A percentile compares a stretch with the other conserved stretches of the same genome.
Evolutionary conservation across 225 moss, liverwort and hornwort genomes (phyloP).

Genomic region (Physcomitrellopsis africana): DNA sequence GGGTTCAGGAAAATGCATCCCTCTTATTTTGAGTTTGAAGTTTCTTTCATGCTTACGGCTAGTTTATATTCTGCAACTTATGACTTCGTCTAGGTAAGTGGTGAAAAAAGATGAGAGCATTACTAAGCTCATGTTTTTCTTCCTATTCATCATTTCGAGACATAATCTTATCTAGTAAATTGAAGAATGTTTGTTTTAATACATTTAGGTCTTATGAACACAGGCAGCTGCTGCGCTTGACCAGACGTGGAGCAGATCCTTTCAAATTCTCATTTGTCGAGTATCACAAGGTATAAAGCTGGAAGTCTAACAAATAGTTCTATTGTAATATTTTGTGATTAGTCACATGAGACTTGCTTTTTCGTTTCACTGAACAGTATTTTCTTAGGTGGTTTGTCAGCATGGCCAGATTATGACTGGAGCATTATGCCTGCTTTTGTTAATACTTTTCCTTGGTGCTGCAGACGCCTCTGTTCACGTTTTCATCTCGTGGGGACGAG

Average conservation of each 20-base stretch:
- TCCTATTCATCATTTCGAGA: background rate
- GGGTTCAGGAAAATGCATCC: too few species aligned
- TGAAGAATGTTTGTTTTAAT: slow-evolving; percentile 3
- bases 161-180: too few species aligned
- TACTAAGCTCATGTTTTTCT: background rate
- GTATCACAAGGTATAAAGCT: slow-evolving; percentile 67
- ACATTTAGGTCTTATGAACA: slow-evolving; percentile 17
- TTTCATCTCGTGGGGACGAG: slow-evolving; percentile 68
- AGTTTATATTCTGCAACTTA: too few species aligned
- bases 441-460: slow-evolving; percentile 27
- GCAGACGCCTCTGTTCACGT: slow-evolving; percentile 92
- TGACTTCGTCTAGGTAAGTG: too few species aligned
- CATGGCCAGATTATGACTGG: slow-evolving; percentile 23
- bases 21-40: too few species aligned
- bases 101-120: background rate
- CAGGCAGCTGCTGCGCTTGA: slow-evolving; percentile 83
- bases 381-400: background rate
- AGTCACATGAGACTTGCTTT: background rate
- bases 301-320: background rate
- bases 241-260: slow-evolving; percentile 86
- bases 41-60: too few species aligned
- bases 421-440: slow-evolving; percentile 16
- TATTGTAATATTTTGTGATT: background rate
- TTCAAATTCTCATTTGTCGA: slow-evolving; percentile 85
- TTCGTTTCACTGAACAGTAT: background rate